Evolutionary conservation across 176 grass and related monocot genomes (phyloP), one percentile per base, ranked within the genome.

Genomic region (Pontederia crassipes): DNA sequence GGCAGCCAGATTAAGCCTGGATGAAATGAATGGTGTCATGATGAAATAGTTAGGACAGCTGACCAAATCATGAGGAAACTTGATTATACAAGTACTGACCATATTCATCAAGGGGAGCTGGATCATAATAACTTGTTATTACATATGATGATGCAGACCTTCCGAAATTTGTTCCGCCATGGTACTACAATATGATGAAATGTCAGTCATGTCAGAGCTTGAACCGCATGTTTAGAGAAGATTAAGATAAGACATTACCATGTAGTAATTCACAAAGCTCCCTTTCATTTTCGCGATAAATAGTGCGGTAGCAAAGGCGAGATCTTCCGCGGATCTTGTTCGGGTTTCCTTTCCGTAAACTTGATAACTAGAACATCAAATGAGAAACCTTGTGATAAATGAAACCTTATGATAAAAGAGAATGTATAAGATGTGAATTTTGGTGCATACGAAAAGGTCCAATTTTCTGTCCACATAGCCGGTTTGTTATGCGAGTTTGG

Each of bases 231-330:
- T 26, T 20, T 28, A 50, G 15, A 47, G 27, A 16, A 45, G 46
- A 58, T 32, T 7, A 12, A 8, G 54, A 57, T 4, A 28, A 7
- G 58, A 77, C 16, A 18, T 48, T 91, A 97, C 87, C 93, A 97
- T 97, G 79, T 91, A 97, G 66, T 97, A 97, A 69, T 86, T 97
- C 67, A 97, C 84, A 85, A 85, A 97, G 52, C 81, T 97, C 66
- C 93, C 93, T 46, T 78, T 73, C 64, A 83, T 97, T 61, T 61
- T 88, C 50, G 87, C 93, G 48, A 97, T 76, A 51, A 91, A 97
- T 28, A 77, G 62, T 60, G 87, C 79, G 54, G 82, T 76, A 68
- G 87, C 65, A 67, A 97, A 97, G 17, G 93, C 64, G 8, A 91
- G 75, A 56, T 97, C 93, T 83, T 85, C 45, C 66, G 80, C 63